phyloP scores from a whole-genome alignment of 345 rosid species.

The Gossypium rotundifolium region DNA sequence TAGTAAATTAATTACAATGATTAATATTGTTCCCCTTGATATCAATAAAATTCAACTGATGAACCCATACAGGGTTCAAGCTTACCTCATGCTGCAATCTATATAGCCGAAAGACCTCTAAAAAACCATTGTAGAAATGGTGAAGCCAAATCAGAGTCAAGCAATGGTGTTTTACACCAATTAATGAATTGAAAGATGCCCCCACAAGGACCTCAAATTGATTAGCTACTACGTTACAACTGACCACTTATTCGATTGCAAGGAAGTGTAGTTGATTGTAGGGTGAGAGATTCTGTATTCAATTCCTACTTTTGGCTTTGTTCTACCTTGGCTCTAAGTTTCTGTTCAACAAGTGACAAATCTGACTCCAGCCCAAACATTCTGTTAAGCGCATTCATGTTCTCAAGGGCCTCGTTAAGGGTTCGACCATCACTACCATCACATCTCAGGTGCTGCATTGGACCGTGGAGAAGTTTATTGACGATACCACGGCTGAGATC shows the following conservation, averaged over 20 bases:
- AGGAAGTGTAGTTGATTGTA: slow-evolving; percentile 3
- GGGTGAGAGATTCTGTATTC: not conserved
- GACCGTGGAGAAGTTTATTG: slow-evolving; percentile 94
- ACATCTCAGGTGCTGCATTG: slow-evolving; percentile 97
- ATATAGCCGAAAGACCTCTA: slow-evolving; percentile 9
- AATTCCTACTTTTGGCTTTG: slow-evolving; percentile 43
- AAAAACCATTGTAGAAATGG: slow-evolving; percentile 5
- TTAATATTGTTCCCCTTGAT: slow-evolving; percentile 6
- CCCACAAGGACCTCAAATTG: slow-evolving; percentile 16
- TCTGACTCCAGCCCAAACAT: slow-evolving; percentile 89
- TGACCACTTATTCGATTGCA: slow-evolving; percentile 15
- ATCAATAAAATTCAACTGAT: slow-evolving; percentile 3
- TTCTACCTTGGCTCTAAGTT: slow-evolving; percentile 68
- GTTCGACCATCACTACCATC: slow-evolving; percentile 74
- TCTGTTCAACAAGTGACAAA: slow-evolving; percentile 59
- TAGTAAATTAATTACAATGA: slow-evolving; percentile 16
- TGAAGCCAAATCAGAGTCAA: slow-evolving; percentile 16
- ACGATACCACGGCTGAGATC: slow-evolving; percentile 90
- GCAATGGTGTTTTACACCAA: slow-evolving; percentile 13
- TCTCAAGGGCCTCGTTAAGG: slow-evolving; percentile 78
- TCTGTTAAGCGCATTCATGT: slow-evolving; percentile 92
- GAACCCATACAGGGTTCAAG: slow-evolving; percentile 11
- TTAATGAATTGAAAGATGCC: slow-evolving; percentile 23
- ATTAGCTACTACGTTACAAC: slow-evolving; percentile 2
- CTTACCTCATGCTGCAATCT: slow-evolving; percentile 16